Evolutionary conservation across 108 stramenopile species (phyloP).

Genomic region (Fragilariopsis cylindrus): DNA sequence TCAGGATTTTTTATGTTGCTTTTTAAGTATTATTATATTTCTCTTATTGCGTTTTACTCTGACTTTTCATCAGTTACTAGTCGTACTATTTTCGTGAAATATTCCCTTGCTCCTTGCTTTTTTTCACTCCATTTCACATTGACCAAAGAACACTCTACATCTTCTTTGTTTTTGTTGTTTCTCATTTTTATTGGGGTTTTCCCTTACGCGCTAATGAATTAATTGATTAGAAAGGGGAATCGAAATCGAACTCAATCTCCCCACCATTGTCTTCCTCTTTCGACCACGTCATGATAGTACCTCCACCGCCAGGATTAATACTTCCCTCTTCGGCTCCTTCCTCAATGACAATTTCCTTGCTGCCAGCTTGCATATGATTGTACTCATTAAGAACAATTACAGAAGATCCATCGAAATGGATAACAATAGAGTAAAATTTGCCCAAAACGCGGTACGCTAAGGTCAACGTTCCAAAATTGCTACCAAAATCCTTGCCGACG

Average conservation of each 20-base stretch:
- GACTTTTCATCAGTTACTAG: not conserved
- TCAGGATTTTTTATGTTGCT: too few relatives aligned
- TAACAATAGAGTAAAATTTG: constrained; percentile 41
- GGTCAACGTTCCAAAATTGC: constrained; percentile 43
- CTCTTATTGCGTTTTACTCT: not conserved
- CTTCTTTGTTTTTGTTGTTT: not conserved
- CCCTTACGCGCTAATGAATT: not conserved
- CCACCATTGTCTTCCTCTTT: constrained; percentile 34
- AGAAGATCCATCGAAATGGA: constrained; percentile 38
- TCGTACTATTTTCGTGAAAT: not conserved
- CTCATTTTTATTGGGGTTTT: constrained; percentile 2
- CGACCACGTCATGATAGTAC: constrained; percentile 44
- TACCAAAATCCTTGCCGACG: constrained; percentile 42
- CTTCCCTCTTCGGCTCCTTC: constrained; percentile 41
- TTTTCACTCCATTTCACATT: not conserved
- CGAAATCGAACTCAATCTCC: constrained; percentile 45
- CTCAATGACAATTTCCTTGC: constrained; percentile 38
- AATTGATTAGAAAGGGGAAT: constrained; percentile 36
- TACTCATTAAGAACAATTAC: constrained; percentile 39
- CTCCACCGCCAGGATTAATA: constrained; percentile 43
- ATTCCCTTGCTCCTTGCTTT: not conserved
- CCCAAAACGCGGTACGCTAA: constrained; percentile 36
- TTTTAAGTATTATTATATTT: not conserved
- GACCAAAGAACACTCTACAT: not conserved
- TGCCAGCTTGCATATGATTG: constrained; percentile 39